Evolutionary conservation across 2,329 filamentous ascomycete genomes (phyloP).

Genomic region (Elsinoe perseae): DNA sequence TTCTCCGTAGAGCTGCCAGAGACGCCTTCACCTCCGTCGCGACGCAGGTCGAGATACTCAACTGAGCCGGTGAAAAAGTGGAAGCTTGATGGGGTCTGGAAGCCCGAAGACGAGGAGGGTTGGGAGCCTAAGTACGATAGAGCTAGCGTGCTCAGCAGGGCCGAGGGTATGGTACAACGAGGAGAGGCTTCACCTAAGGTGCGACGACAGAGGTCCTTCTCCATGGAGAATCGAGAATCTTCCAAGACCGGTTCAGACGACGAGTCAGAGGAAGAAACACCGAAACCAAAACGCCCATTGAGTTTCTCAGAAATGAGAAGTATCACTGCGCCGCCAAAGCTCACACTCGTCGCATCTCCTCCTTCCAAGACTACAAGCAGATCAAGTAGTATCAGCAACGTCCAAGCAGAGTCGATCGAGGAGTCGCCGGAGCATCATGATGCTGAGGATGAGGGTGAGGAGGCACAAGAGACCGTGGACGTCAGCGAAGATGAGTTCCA

Average conservation of each 20-base stretch:
- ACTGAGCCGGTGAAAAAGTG: slow-evolving; percentile 47
- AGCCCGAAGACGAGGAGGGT: slow-evolving; percentile 34
- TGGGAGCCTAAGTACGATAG: slow-evolving; percentile 19
- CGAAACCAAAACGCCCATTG: slow-evolving; percentile 14
- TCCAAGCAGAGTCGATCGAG: not conserved
- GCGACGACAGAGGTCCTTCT: slow-evolving; percentile 6
- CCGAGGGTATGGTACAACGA: slow-evolving; percentile 5
- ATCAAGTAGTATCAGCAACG: not conserved
- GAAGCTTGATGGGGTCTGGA: slow-evolving; percentile 42
- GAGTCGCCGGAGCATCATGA: not conserved
- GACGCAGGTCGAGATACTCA: slow-evolving; percentile 62
- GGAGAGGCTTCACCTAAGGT: not conserved
- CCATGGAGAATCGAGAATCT: not conserved
- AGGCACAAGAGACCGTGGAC: not conserved
- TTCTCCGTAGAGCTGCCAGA: slow-evolving; percentile 70
- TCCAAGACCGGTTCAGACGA: slow-evolving; percentile 12
- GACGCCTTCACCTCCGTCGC: slow-evolving; percentile 54
- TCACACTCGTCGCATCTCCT: slow-evolving; percentile 38
- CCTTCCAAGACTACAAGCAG: slow-evolving; percentile 28
- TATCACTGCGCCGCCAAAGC: slow-evolving; percentile 34
- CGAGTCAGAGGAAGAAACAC: slow-evolving; percentile 16
- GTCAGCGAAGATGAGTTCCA: not conserved
- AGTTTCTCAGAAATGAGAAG: slow-evolving; percentile 23
- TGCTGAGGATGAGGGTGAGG: not conserved
- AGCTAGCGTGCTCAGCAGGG: slow-evolving; percentile 18